Percentiles rank a stretch among this genome's conserved stretches.
phyloP scores from a whole-genome alignment of 768 basidiomycete species.

The Leccinum barrowsii region DNA sequence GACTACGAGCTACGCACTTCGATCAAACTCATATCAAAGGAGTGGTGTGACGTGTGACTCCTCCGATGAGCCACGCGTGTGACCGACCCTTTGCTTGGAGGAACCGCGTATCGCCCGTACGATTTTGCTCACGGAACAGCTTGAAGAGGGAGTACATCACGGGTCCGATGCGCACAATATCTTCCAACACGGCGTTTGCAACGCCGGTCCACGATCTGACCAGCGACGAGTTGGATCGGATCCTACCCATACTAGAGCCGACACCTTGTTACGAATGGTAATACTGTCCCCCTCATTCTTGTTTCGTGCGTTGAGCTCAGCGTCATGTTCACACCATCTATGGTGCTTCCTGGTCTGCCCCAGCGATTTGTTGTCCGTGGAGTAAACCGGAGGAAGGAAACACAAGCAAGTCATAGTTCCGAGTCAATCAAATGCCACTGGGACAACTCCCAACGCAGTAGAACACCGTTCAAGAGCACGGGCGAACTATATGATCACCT shows the following conservation, averaged over 20 bases:
- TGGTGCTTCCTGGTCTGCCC: too few relatives aligned
- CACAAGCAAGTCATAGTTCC: too few relatives aligned
- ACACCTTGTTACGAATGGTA: constrained; percentile 83
- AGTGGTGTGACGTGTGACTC: constrained; percentile 10
- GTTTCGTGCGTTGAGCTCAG: constrained; percentile 10
- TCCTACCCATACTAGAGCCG: constrained; percentile 64
- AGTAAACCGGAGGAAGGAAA: too few relatives aligned
- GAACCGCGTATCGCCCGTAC: too few relatives aligned
- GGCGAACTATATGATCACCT: too few relatives aligned
- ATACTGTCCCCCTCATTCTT: constrained; percentile 11
- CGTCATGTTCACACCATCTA: too few relatives aligned
- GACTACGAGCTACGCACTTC: constrained; percentile 37
- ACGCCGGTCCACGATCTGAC: constrained; percentile 65
- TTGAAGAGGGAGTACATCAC: constrained; percentile 69
- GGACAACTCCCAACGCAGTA: too few relatives aligned
- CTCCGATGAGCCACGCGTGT: too few relatives aligned
- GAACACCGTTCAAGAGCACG: too few relatives aligned
- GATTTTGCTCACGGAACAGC: constrained; percentile 65
- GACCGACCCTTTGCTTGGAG: too few relatives aligned
- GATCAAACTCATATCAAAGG: constrained; percentile 46
- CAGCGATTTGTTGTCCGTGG: too few relatives aligned
- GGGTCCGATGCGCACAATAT: constrained; percentile 53
- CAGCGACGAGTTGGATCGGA: constrained; percentile 59
- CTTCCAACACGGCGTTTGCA: constrained; percentile 45
- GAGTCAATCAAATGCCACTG: too few relatives aligned